Conservation (phyloP, 257 asterid genomes). For the Solanum commersonii region DNA sequence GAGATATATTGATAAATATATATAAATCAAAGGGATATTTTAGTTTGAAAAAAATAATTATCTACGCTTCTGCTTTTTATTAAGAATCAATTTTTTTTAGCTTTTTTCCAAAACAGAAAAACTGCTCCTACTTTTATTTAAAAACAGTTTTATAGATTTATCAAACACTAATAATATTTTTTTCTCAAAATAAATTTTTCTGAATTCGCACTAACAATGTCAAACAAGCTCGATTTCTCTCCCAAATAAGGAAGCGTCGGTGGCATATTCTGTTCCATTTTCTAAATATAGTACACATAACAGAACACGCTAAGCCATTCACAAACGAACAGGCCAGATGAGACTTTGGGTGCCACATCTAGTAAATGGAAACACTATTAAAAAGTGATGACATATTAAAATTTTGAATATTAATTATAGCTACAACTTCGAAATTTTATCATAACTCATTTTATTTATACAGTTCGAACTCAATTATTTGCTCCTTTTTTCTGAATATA, state of each 20-base stretch:
- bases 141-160: too few species aligned
- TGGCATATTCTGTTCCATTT: neutral
- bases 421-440: neutral
- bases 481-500: neutral
- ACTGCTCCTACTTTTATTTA: too few species aligned
- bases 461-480: neutral
- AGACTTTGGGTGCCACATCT: neutral
- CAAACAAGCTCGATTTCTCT: neutral
- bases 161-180: too few species aligned
- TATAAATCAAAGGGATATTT: too few species aligned
- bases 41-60: too few species aligned
- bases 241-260: neutral
- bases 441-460: neutral
- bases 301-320: neutral
- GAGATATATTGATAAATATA: too few species aligned
- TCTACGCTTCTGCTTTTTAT: too few species aligned
- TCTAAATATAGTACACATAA: neutral
- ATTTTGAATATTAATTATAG: neutral
- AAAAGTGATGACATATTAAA: neutral
- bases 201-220: too few species aligned
- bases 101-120: too few species aligned
- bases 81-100: too few species aligned
- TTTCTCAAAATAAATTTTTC: too few species aligned
- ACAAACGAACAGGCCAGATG: neutral
- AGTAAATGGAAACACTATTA: neutral